These are phyloP conservation scores for Geopyxis carbonaria DNA, from an alignment of 495 filamentous ascomycete species.

Conservation along the genomic window DNA sequence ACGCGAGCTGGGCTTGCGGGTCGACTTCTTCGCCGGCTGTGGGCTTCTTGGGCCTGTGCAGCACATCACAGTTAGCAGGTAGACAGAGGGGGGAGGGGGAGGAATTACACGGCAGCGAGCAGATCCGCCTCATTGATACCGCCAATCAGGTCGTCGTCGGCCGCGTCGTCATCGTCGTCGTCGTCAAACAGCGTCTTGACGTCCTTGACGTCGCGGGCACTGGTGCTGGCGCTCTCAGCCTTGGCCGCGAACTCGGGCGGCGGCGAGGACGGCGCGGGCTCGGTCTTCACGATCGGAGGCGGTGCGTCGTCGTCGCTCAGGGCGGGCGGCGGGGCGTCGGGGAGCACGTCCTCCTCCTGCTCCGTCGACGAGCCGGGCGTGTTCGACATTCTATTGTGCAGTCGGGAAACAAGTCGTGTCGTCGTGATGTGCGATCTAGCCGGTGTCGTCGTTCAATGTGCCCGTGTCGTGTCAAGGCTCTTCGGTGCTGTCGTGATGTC, in stretches of 20 bases:
- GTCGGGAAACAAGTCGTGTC: no score
- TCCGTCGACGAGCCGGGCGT: no score
- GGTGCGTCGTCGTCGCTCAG: not conserved
- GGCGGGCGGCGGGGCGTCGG: slow-evolving; percentile 11
- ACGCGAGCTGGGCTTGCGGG: slow-evolving; percentile 67
- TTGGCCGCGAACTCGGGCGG: slow-evolving; percentile 3
- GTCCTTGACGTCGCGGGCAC: slow-evolving; percentile 4
- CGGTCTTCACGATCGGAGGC: slow-evolving; percentile 5
- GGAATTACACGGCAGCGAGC: no score
- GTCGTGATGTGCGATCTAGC: no score
- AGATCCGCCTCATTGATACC: not conserved
- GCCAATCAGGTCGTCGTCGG: slow-evolving; percentile 1
- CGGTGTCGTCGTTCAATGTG: no score
- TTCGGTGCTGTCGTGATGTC: no score
- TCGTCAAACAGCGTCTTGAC: slow-evolving; percentile 4
- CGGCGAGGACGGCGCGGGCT: not conserved
- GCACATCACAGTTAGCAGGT: no score
- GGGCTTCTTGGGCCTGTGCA: not conserved
- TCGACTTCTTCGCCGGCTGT: slow-evolving; percentile 34
- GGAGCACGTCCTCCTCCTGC: slow-evolving; percentile 3
- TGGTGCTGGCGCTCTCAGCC: slow-evolving; percentile 6
- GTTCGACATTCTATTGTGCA: no score
- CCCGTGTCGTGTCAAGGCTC: no score
- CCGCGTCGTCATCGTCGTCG: slow-evolving; percentile 4
- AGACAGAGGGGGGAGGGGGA: no score